These are phyloP conservation scores for Rhizopogon vinicolor DNA, from an alignment of 768 basidiomycete species.

Conservation along the genomic window DNA sequence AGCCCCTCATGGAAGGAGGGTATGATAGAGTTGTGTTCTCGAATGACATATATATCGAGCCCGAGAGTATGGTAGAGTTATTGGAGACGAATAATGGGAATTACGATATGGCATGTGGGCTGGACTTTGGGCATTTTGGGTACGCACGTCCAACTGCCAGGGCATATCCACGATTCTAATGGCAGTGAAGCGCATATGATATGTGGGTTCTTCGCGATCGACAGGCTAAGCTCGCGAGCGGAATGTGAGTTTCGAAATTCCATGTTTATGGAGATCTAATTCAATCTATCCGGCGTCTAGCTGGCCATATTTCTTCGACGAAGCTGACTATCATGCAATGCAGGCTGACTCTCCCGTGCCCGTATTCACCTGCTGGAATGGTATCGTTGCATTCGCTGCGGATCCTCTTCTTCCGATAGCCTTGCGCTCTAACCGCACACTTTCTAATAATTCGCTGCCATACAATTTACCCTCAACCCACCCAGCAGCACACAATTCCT, in stretches of 20 bases:
- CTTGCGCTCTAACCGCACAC: conserved; percentile 32
- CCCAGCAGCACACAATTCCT: conserved; percentile 17
- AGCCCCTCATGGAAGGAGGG: conserved; percentile 34
- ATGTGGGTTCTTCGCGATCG: conserved; percentile 35
- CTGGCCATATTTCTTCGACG: conserved; percentile 41
- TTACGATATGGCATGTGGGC: conserved; percentile 40
- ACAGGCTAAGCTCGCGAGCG: conserved; percentile 20
- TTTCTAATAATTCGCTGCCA: conserved; percentile 27
- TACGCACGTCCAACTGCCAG: conserved; percentile 5
- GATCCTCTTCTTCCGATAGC: conserved; percentile 37
- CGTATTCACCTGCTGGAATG: conserved; percentile 44
- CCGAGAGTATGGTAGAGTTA: conserved; percentile 36
- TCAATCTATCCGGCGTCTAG: conserved; percentile 1
- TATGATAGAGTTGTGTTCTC: conserved; percentile 37
- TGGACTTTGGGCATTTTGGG: conserved; percentile 34
- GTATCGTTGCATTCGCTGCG: conserved; percentile 35
- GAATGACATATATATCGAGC: conserved; percentile 38
- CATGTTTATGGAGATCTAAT: neutral
- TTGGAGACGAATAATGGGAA: conserved; percentile 32
- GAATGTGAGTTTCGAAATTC: neutral
- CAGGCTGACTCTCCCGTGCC: conserved; percentile 35
- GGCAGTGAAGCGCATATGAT: conserved; percentile 27
- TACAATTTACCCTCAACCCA: conserved; percentile 23
- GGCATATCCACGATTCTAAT: neutral
- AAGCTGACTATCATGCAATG: conserved; percentile 30